Evolutionary conservation across 176 grass and related monocot genomes (phyloP), one percentile per base, ranked within the genome.

Genomic region (Bromus sterilis): DNA sequence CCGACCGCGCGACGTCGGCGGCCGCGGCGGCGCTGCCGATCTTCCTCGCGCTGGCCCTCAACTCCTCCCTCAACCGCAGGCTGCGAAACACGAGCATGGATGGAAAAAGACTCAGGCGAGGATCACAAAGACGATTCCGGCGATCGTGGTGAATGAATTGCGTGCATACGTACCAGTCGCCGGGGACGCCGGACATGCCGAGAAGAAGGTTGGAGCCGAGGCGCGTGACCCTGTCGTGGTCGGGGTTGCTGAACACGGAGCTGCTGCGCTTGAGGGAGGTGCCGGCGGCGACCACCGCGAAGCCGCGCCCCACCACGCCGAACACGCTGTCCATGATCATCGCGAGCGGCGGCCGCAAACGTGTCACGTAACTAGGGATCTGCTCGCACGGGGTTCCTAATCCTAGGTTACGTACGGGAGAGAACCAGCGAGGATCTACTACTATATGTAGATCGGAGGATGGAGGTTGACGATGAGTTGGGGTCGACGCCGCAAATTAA

Each of bases 141-240:
- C n/a, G n/a, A 0, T 56, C 9, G 55, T 56, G 55, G 9, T 84
- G 48, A 3, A 53, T 9, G n/a, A n/a, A n/a, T n/a, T n/a, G n/a
- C n/a, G n/a, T n/a, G n/a, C n/a, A n/a, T 53, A 53, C 18, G 48
- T 74, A 90, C 91, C 88, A 85, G 77, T 93, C 82, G 68, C 88
- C 91, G 43, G 70, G 70, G 58, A 88, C 85, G 41, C 91, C 88
- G 31, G 91, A 93, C 48, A 88, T 55, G 51, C 91, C 91, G 13
- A 93, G 82, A 15, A 90, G 78, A 74, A 90, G 80, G 62, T 93
- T 78, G 33, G 91, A 85, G 61, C 87, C 88, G 40, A 93, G 85
- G 65, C 85, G 24, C 91, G 80, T 90, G 66, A 93, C 40, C 85
- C 90, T 90, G 76, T 90, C 91, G 66, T 93, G 85, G 78, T 93